Evolutionary conservation across 2,329 filamentous ascomycete species (phyloP), one percentile per base, ranked within the genome.

Genomic region (Kalmusia sp.): DNA sequence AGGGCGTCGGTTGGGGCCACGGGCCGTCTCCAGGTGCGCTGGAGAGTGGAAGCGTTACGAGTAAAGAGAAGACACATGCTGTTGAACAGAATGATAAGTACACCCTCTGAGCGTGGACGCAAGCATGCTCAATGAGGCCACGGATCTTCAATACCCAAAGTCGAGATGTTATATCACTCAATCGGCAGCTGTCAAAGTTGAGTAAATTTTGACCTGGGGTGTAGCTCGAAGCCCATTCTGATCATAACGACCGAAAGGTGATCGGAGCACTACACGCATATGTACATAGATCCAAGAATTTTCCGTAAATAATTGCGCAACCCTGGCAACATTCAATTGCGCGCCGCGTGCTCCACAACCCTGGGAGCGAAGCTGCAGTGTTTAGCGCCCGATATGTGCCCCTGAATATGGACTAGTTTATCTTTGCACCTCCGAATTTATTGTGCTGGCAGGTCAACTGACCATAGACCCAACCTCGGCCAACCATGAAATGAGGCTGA

Each of bases 41-140:
- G 31, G 61, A 65, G 28, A 56, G 46, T 3, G 58, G 56, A 2
- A 61, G 62, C 47, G 19, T 57, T 5, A 41, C 47, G 2, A 59
- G 55, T 21, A 49, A 27, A 9, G 43, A 44, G n/a, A 60, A 54
- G 14, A 55, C 53, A 8, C 57, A 56, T 19, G 54, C 48, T n/a
- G 54, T 54, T 1, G 50, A 51, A 9, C 50, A 61, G 51, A 57
- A 56, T 39, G 59, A 47, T 21, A 49, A 60, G 40, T 21, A 31
- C 31, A 37, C 49, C 27, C 25, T 22, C 37, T 50, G 47, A 46
- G n/a, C n/a, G n/a, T n/a, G n/a, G n/a, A n/a, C n/a, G n/a, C n/a
- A n/a, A n/a, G n/a, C n/a, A n/a, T n/a, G n/a, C n/a, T n/a, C n/a
- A n/a, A n/a, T n/a, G n/a, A n/a, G n/a, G n/a, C n/a, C n/a, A n/a